Evolutionary conservation across 2,329 filamentous ascomycete species (phyloP).

Genomic region (Penicillium paneum): DNA sequence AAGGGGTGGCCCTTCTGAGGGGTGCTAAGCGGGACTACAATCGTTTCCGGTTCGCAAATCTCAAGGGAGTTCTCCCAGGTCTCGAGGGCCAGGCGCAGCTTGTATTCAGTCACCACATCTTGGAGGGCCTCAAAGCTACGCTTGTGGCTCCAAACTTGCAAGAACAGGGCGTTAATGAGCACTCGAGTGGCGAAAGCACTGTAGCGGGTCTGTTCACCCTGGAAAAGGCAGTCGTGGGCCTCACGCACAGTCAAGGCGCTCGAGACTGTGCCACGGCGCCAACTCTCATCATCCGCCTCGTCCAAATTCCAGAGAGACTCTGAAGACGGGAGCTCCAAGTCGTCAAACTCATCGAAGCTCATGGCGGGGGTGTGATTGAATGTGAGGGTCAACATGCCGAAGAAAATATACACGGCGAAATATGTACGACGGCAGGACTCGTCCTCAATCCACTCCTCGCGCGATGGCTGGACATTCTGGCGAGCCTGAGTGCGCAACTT

Average conservation of each 20-base stretch:
- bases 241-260: conserved; percentile 83
- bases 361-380: conserved; percentile 98
- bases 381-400: conserved; percentile 86
- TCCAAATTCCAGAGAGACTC: conserved; percentile 93
- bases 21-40: conserved; percentile 83
- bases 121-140: conserved; percentile 95
- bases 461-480: conserved; percentile 69
- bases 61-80: conserved; percentile 99
- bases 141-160: conserved; percentile 99
- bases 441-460: conserved; percentile 92
- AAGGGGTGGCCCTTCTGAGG: conserved; percentile 94
- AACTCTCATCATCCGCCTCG: conserved; percentile 71
- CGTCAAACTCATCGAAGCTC: conserved; percentile 97
- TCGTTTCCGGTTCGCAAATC: conserved; percentile 85
- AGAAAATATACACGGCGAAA: conserved; percentile 99
- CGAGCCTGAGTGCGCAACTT: conserved; percentile 90
- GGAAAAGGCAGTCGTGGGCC: conserved; percentile 92
- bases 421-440: conserved; percentile 95
- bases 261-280: conserved; percentile 72
- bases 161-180: conserved; percentile 97
- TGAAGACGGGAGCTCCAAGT: conserved; percentile 84
- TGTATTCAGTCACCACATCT: conserved; percentile 97
- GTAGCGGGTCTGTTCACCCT: conserved; percentile 85
- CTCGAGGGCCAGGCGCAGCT: conserved; percentile 88
- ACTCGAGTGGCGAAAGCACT: conserved; percentile 95